Conservation (phyloP, 495 filamentous ascomycete species). For the Amphirosellinia nigrospora region DNA sequence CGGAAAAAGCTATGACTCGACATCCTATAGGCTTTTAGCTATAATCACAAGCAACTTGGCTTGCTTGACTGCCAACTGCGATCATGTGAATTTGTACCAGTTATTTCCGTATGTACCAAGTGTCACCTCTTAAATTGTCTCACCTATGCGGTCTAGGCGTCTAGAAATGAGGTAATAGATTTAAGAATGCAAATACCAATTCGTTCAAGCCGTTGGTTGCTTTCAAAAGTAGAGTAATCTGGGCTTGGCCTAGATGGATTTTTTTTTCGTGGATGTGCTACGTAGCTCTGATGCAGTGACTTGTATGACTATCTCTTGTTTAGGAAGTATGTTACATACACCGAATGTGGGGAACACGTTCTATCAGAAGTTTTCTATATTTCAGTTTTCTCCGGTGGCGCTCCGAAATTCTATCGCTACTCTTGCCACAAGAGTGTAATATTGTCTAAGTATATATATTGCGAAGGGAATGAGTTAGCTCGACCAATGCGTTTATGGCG, state of each 20-base stretch:
- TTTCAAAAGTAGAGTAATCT: not conserved
- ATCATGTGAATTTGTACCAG: not conserved
- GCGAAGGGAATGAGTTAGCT: not conserved
- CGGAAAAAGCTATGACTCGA: not conserved
- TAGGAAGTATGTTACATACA: not conserved
- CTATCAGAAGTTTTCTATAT: not conserved
- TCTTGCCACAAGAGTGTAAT: not conserved
- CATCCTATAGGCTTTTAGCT: not conserved
- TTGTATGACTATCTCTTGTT: not conserved
- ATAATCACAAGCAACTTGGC: not conserved
- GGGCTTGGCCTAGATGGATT: not conserved
- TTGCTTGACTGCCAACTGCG: not conserved
- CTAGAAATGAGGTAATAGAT: not conserved
- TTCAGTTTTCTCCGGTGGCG: not conserved
- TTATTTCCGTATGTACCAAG: not conserved
- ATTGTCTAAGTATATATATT: no score
- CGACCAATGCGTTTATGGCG: not conserved
- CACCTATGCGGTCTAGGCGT: not conserved
- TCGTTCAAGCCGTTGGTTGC: not conserved
- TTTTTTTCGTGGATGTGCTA: not conserved
- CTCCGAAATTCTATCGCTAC: not conserved
- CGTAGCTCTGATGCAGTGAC: not conserved
- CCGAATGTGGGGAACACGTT: not conserved
- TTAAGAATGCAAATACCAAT: not conserved
- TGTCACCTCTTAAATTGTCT: not conserved